Evolutionary conservation across 805 yeast species (phyloP).

Genomic region (Wickerhamiella slavikovae): DNA sequence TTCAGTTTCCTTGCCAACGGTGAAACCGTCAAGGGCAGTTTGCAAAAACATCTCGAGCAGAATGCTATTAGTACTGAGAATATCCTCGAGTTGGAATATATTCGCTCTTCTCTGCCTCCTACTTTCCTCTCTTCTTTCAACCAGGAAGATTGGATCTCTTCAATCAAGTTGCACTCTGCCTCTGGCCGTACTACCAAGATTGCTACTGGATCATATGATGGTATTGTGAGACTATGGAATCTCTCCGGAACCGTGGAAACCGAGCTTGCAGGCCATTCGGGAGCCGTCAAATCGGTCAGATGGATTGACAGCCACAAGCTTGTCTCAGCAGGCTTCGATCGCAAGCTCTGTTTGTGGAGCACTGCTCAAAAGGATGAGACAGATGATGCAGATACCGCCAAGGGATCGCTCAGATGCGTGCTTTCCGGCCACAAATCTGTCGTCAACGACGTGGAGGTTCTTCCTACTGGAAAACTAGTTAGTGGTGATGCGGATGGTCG

Average conservation of each 20-base stretch:
- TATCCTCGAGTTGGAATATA: constrained; percentile 63
- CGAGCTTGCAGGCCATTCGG: constrained; percentile 75
- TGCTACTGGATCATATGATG: constrained; percentile 83
- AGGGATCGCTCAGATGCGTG: constrained; percentile 64
- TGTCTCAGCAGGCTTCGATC: constrained; percentile 74
- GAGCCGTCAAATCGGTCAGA: constrained; percentile 62
- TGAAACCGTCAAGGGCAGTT: constrained; percentile 50
- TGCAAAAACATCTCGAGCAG: constrained; percentile 55
- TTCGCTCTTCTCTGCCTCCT: constrained; percentile 89
- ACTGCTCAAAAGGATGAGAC: constrained; percentile 29
- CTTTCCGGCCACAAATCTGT: constrained; percentile 81
- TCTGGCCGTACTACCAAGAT: constrained; percentile 31
- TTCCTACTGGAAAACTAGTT: constrained; percentile 34
- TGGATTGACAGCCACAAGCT: constrained; percentile 61
- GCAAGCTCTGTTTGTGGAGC: constrained; percentile 78
- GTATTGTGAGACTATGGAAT: constrained; percentile 79
- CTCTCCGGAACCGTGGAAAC: constrained; percentile 59
- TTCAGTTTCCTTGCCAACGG: constrained; percentile 88
- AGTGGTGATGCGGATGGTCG: constrained; percentile 71
- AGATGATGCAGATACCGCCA: constrained; percentile 20
- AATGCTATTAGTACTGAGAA: constrained; percentile 73
- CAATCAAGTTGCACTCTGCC: constrained; percentile 29
- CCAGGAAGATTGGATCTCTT: constrained; percentile 91
- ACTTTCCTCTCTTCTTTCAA: constrained; percentile 68
- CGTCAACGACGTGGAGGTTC: constrained; percentile 44